Percentiles rank a stretch among this genome's conserved stretches.
phyloP scores from a whole-genome alignment of 345 rosid genomes.

The Cardamine resedifolia region DNA sequence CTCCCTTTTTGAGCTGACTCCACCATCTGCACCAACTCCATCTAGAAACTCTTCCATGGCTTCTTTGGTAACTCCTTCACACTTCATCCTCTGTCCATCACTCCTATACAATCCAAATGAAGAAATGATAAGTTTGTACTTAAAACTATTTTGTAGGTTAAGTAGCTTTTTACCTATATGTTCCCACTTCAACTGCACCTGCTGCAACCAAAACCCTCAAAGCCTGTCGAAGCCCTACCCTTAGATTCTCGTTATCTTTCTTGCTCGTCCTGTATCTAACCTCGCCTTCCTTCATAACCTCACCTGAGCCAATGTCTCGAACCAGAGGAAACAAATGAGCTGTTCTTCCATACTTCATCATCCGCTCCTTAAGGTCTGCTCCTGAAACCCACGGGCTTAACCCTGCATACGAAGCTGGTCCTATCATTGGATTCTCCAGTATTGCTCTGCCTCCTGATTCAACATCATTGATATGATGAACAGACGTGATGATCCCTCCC shows the following conservation, averaged over 20 bases:
- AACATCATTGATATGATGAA: conserved; percentile 37
- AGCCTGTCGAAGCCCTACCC: conserved; percentile 48
- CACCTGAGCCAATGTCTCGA: conserved; percentile 51
- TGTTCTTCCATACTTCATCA: conserved; percentile 58
- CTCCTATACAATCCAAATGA: conserved; percentile 33
- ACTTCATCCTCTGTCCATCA: conserved; percentile 58
- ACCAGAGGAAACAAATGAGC: conserved; percentile 48
- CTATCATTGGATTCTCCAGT: conserved; percentile 56
- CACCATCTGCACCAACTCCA: conserved; percentile 40
- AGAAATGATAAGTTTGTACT: background rate
- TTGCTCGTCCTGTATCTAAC: conserved; percentile 38
- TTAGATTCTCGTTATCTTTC: conserved; percentile 46
- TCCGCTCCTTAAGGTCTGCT: conserved; percentile 49
- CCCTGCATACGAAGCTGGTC: conserved; percentile 48
- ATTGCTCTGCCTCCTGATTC: conserved; percentile 42
- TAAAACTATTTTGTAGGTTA: conserved; percentile 9
- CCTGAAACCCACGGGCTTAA: conserved; percentile 66
- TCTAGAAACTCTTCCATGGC: conserved; percentile 53
- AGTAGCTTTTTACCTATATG: conserved; percentile 36
- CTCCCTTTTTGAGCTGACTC: conserved; percentile 40
- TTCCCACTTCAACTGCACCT: conserved; percentile 71
- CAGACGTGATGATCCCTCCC: conserved; percentile 65
- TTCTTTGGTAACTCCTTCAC: conserved; percentile 41
- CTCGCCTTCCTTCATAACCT: conserved; percentile 49
- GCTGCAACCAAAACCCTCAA: conserved; percentile 63